These are phyloP conservation scores for Haplosporangium gracile DNA, from an alignment of 192 early-diverging fungal genomes.

Conservation along the genomic window DNA sequence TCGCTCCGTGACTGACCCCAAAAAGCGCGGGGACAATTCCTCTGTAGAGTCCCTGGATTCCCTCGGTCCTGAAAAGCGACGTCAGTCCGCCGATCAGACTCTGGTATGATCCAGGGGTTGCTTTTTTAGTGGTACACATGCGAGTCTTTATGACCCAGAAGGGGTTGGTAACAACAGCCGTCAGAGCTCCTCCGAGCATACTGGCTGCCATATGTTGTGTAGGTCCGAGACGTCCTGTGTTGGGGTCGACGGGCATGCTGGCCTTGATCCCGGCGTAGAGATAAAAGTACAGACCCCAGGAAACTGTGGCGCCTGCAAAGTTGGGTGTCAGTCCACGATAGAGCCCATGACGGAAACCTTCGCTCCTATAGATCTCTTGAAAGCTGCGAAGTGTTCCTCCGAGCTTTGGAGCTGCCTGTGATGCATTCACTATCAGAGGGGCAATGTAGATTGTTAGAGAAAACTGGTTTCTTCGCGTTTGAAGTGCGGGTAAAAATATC, in stretches of 20 bases:
- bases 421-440: slow-evolving; percentile 60
- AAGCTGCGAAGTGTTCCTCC: slow-evolving; percentile 79
- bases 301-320: slow-evolving; percentile 88
- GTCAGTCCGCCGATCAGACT: slow-evolving; percentile 74
- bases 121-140: slow-evolving; percentile 78
- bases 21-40: slow-evolving; percentile 90
- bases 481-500: background rate
- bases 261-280: slow-evolving; percentile 85
- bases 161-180: slow-evolving; percentile 81
- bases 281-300: slow-evolving; percentile 98
- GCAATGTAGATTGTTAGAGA: background rate
- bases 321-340: slow-evolving; percentile 95
- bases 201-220: slow-evolving; percentile 79
- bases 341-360: slow-evolving; percentile 78
- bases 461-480: background rate
- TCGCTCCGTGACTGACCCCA: slow-evolving; percentile 95
- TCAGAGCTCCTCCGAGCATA: slow-evolving; percentile 67
- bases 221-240: slow-evolving; percentile 71
- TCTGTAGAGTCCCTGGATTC: slow-evolving; percentile 80
- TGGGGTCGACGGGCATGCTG: slow-evolving; percentile 68
- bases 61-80: slow-evolving; percentile 74
- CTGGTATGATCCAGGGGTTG: slow-evolving; percentile 71
- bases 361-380: slow-evolving; percentile 64
- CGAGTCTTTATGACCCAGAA: slow-evolving; percentile 90
- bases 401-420: slow-evolving; percentile 63